Conservation (phyloP, 2,329 filamentous ascomycete species). For the Aspergillus jensenii region DNA sequence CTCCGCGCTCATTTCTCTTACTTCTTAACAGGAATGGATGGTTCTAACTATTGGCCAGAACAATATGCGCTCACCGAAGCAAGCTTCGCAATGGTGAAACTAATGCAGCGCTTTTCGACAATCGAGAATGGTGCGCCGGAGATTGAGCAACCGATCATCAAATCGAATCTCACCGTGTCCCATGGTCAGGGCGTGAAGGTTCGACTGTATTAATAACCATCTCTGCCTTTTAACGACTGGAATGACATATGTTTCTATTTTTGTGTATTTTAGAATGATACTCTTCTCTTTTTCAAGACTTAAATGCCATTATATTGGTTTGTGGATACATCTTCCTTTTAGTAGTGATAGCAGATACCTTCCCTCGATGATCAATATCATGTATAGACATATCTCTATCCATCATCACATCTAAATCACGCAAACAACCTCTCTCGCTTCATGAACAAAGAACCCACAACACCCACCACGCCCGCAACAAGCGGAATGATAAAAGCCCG, state of each 20-base stretch:
- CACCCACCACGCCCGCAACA: not conserved
- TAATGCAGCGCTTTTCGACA: conserved; percentile 39
- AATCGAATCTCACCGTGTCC: conserved; percentile 32
- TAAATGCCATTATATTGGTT: too few relatives aligned
- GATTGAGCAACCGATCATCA: conserved; percentile 29
- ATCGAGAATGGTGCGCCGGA: conserved; percentile 36
- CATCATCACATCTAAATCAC: not conserved
- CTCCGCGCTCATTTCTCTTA: not conserved
- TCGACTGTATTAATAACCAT: conserved; percentile 21
- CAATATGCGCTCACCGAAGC: conserved; percentile 46
- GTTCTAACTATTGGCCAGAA: conserved; percentile 23
- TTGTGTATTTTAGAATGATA: not conserved
- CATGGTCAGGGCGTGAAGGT: conserved; percentile 32
- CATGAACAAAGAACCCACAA: not conserved
- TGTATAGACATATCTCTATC: too few relatives aligned
- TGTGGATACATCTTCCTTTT: too few relatives aligned
- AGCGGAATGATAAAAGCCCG: too few relatives aligned
- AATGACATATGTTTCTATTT: not conserved
- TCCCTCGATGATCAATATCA: too few relatives aligned
- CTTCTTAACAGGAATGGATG: not conserved
- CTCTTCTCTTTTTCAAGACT: too few relatives aligned
- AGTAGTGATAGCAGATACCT: too few relatives aligned
- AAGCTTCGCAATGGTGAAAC: conserved; percentile 38
- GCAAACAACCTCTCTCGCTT: not conserved
- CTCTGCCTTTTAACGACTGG: not conserved